These are phyloP conservation scores for Trichoderma sp. DNA, from an alignment of 2,329 filamentous ascomycete species.

Conservation along the genomic window DNA sequence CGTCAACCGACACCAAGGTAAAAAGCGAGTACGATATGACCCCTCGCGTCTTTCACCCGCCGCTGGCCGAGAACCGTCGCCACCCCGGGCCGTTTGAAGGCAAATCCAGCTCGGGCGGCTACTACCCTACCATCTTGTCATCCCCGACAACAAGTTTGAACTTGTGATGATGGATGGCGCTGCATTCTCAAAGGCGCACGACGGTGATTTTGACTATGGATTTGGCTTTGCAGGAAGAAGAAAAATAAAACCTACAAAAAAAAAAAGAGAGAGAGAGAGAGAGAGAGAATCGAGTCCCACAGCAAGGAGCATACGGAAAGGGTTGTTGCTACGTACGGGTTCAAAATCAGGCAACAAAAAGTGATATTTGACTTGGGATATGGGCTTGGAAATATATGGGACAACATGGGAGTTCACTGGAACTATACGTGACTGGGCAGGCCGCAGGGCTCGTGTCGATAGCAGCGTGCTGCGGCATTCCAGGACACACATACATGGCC, in stretches of 20 bases:
- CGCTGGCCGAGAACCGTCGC: constrained; percentile 35
- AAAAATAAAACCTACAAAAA: background rate
- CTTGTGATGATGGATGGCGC: constrained; percentile 28
- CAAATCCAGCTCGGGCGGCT: constrained; percentile 50
- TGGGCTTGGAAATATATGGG: background rate
- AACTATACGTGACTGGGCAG: constrained; percentile 17
- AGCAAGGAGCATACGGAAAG: background rate
- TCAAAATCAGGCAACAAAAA: background rate
- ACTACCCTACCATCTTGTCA: constrained; percentile 44
- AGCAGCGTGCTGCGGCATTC: background rate
- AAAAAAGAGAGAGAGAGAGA: background rate
- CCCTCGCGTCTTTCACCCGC: constrained; percentile 45
- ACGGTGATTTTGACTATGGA: background rate
- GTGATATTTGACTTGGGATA: background rate
- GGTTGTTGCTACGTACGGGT: background rate
- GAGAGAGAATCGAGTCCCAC: background rate
- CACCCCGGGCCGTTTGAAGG: constrained; percentile 51
- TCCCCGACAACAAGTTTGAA: constrained; percentile 48
- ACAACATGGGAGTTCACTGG: constrained; percentile 3
- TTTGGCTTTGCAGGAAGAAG: background rate
- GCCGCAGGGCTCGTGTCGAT: constrained; percentile 18
- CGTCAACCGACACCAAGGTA: constrained; percentile 38
- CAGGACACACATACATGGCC: constrained; percentile 10
- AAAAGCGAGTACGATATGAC: constrained; percentile 51
- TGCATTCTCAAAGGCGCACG: background rate